Percentiles rank a stretch among this genome's conserved stretches.
Conservation (phyloP, 768 basidiomycete species). For the Suillus paluster region DNA sequence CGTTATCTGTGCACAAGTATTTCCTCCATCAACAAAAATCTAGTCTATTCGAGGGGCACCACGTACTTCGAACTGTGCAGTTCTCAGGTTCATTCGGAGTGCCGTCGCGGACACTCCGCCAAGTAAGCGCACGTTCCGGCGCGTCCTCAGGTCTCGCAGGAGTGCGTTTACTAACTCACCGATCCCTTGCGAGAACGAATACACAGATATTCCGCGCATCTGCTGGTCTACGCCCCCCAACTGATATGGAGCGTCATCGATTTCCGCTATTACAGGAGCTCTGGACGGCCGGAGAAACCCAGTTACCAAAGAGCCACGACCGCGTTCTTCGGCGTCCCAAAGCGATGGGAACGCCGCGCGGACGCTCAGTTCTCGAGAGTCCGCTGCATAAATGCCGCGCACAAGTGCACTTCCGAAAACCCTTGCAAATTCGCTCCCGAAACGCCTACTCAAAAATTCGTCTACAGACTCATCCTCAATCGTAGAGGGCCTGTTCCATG, state of each 20-base stretch:
- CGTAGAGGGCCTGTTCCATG: conserved; percentile 43
- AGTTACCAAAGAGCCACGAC: conserved; percentile 70
- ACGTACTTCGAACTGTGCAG: conserved; percentile 51
- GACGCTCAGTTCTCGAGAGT: conserved; percentile 74
- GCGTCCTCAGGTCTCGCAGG: conserved; percentile 45
- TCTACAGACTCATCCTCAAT: conserved; percentile 80
- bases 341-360: conserved; percentile 77
- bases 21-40: background rate
- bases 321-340: conserved; percentile 69
- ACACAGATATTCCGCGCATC: conserved; percentile 73
- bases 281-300: conserved; percentile 49
- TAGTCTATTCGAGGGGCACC: conserved; percentile 7
- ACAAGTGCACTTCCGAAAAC: conserved; percentile 80
- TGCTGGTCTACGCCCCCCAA: conserved; percentile 50
- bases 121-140: conserved; percentile 63
- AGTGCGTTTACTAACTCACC: conserved; percentile 65
- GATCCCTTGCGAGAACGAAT: conserved; percentile 81
- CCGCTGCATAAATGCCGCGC: conserved; percentile 93
- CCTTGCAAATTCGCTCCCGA: conserved; percentile 74
- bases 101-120: conserved; percentile 43
- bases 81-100: conserved; percentile 37
- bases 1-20: conserved; percentile 32
- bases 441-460: conserved; percentile 71
- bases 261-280: conserved; percentile 5
- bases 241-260: conserved; percentile 41